These are phyloP conservation scores for Amanita molliuscula DNA, from an alignment of 768 basidiomycete species.

Conservation along the genomic window DNA sequence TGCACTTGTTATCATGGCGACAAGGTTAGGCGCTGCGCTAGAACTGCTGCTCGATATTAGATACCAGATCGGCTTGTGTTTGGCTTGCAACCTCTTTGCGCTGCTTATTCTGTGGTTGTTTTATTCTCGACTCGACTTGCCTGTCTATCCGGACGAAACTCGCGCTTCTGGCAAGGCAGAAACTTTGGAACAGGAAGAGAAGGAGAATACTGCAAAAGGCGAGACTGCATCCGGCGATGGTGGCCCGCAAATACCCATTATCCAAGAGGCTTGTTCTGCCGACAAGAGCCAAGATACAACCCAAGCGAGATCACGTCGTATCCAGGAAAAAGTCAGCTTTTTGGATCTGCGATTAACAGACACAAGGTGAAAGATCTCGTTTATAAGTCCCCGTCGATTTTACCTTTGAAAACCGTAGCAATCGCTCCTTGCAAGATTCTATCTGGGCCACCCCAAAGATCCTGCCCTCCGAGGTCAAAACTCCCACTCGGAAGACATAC, in stretches of 20 bases:
- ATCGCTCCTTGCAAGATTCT: conserved; percentile 5
- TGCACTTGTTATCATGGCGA: neutral
- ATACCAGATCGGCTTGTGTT: neutral
- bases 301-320: neutral
- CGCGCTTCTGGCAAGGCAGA: neutral
- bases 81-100: neutral
- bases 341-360: conserved; percentile 3
- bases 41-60: neutral
- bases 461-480: neutral
- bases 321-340: conserved; percentile 1
- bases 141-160: neutral
- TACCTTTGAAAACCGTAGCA: neutral
- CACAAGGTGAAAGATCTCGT: neutral
- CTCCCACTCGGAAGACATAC: neutral
- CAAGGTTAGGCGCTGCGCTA: neutral
- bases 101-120: conserved; percentile 1
- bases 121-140: neutral
- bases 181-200: neutral
- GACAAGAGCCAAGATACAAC: neutral
- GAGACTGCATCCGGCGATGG: neutral
- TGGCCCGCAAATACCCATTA: neutral
- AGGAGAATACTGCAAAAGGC: neutral
- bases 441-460: conserved; percentile 4
- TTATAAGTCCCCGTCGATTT: neutral
- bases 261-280: neutral